Evolutionary conservation across 2,329 filamentous ascomycete genomes (phyloP).

Genomic region (Zymoseptoria brevis): DNA sequence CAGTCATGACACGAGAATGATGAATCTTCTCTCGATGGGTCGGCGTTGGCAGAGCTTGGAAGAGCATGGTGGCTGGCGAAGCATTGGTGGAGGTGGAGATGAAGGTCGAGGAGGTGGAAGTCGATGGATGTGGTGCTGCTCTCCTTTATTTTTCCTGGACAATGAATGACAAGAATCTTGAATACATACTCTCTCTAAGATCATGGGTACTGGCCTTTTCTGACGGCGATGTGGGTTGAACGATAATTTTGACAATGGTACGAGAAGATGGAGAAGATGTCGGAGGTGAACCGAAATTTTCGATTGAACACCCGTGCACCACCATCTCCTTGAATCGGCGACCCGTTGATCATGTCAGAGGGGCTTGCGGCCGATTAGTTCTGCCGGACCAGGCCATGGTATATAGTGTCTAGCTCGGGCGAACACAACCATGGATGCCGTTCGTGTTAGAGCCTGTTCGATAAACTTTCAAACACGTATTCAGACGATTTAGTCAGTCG

Average conservation of each 20-base stretch:
- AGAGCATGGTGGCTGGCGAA: not conserved
- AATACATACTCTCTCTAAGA: not conserved
- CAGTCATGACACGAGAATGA: constrained; percentile 10
- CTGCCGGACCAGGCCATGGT: not conserved
- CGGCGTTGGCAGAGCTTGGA: constrained; percentile 1
- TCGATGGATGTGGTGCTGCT: not conserved
- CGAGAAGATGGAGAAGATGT: not conserved
- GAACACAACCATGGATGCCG: not conserved
- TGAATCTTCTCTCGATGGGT: not conserved
- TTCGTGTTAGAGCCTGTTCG: too few species aligned
- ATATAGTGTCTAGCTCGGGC: not conserved
- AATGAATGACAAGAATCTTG: not conserved
- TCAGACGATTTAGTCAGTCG: too few species aligned
- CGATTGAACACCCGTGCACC: not conserved
- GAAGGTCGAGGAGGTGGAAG: not conserved
- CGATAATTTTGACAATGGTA: not conserved
- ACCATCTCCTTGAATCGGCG: not conserved
- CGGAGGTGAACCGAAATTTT: not conserved
- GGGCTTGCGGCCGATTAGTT: not conserved
- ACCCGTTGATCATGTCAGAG: not conserved
- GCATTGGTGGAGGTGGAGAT: not conserved
- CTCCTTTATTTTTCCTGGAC: not conserved
- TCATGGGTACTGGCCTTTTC: not conserved
- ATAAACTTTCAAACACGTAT: too few species aligned
- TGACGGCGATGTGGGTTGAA: not conserved